These are phyloP conservation scores for Cryptosporidium xiaoi DNA, from an alignment of 169 alveolate species.

Conservation along the genomic window DNA sequence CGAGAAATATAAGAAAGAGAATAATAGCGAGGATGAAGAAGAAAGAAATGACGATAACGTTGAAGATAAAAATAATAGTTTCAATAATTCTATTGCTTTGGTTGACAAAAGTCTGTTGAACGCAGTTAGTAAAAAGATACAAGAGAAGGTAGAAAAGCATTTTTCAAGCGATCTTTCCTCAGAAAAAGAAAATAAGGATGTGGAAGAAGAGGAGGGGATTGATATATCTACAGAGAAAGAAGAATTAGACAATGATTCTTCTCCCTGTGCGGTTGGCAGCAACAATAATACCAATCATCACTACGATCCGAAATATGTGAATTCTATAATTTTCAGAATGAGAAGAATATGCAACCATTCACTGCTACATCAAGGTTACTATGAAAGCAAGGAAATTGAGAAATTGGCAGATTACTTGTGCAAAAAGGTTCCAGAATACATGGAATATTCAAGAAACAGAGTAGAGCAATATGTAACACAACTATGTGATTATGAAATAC, in stretches of 20 bases:
- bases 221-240: not conserved
- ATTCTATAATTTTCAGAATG: conserved; percentile 85
- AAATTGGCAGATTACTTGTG: conserved; percentile 78
- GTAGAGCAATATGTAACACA: conserved; percentile 81
- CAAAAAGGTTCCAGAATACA: conserved; percentile 81
- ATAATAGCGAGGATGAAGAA: not conserved
- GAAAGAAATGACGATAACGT: not conserved
- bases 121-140: conserved; percentile 25
- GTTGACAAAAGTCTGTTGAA: not conserved
- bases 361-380: conserved; percentile 85
- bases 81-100: not conserved
- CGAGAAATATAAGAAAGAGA: not conserved
- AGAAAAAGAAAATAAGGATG: conserved; percentile 20
- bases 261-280: not conserved
- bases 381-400: conserved; percentile 80
- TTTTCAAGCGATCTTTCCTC: not conserved
- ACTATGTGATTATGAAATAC: conserved; percentile 84
- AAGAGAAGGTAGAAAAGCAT: conserved; percentile 31
- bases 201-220: not conserved
- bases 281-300: conserved; percentile 14
- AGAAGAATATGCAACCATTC: conserved; percentile 92
- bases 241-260: not conserved
- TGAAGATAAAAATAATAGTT: not conserved
- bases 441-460: conserved; percentile 78
- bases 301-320: conserved; percentile 81